phyloP scores from a whole-genome alignment of 164 flowering plant species.

The Aristolochia fimbriata region DNA sequence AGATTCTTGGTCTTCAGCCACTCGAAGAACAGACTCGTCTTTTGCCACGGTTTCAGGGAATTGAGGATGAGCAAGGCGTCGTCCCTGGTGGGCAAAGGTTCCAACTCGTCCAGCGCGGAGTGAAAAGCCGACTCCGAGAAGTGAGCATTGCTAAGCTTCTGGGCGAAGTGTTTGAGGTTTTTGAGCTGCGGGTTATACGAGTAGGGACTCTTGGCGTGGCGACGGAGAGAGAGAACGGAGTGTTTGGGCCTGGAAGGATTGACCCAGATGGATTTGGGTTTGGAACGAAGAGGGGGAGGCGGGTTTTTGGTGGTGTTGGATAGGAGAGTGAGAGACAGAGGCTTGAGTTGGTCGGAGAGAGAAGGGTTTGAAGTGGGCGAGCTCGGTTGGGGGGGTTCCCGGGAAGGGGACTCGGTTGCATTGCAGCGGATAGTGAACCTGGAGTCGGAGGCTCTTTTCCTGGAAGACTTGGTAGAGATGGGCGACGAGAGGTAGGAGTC shows the following conservation, averaged over 20 bases:
- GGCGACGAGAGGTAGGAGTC: conserved; percentile 14
- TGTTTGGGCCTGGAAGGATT: conserved; percentile 74
- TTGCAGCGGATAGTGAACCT: conserved; percentile 30
- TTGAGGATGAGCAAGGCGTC: conserved; percentile 66
- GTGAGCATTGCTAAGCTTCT: conserved; percentile 47
- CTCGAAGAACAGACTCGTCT: conserved; percentile 53
- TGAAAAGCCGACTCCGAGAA: conserved; percentile 32
- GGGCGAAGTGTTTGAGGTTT: conserved; percentile 52
- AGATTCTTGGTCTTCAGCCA: conserved; percentile 70
- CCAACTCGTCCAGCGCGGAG: conserved; percentile 38
- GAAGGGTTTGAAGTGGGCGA: conserved; percentile 25
- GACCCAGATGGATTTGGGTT: conserved; percentile 86
- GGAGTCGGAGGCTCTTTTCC: conserved; percentile 2
- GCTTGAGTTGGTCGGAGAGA: conserved; percentile 68
- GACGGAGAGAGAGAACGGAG: conserved; percentile 58
- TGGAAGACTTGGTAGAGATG: conserved; percentile 18
- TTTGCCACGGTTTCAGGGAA: conserved; percentile 67
- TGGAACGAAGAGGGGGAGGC: conserved; percentile 30
- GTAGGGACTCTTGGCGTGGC: conserved; percentile 54
- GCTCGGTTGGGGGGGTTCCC: conserved; percentile 1
- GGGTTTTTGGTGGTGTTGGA: conserved; percentile 7
- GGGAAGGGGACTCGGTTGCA: conserved; percentile 20
- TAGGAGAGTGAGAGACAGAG: conserved; percentile 25
- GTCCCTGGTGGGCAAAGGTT: conserved; percentile 54
- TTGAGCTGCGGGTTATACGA: conserved; percentile 50